These are phyloP conservation scores for Pilatotrama ljubarskyi DNA, from an alignment of 768 basidiomycete genomes.

Conservation along the genomic window DNA sequence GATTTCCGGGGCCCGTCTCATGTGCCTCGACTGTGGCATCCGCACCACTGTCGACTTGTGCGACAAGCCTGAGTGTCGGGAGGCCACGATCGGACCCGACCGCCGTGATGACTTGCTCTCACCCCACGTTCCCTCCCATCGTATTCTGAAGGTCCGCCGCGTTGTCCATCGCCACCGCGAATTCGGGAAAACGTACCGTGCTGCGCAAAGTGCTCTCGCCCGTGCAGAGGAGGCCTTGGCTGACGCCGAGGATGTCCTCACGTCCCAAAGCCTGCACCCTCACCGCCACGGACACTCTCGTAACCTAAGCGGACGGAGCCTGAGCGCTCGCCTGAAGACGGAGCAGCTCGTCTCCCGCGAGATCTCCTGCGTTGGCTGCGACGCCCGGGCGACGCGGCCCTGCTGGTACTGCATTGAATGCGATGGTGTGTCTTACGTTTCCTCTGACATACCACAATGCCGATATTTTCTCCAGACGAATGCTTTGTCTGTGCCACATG, in stretches of 20 bases:
- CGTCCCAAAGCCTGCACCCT: neutral
- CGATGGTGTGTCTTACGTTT: neutral
- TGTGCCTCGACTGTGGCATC: slow-evolving; percentile 20
- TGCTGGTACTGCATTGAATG: slow-evolving; percentile 22
- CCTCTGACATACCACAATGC: neutral
- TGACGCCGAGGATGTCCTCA: neutral
- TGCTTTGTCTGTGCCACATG: slow-evolving; percentile 10
- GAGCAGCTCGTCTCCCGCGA: slow-evolving; percentile 1
- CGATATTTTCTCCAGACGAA: neutral
- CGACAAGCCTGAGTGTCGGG: slow-evolving; percentile 3
- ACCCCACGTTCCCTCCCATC: slow-evolving; percentile 13
- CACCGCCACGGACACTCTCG: neutral
- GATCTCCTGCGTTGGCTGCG: slow-evolving; percentile 5
- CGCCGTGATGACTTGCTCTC: slow-evolving; percentile 8
- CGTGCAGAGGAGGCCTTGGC: slow-evolving; percentile 8
- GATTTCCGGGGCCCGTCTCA: slow-evolving; percentile 4
- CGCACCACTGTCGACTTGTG: slow-evolving; percentile 17
- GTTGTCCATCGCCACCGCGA: slow-evolving; percentile 14
- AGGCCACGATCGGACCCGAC: slow-evolving; percentile 6
- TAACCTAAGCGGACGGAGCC: neutral
- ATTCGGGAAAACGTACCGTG: slow-evolving; percentile 9
- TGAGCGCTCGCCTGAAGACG: neutral
- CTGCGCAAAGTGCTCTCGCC: slow-evolving; percentile 10
- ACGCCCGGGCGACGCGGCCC: slow-evolving; percentile 4
- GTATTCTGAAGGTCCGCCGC: slow-evolving; percentile 14